Conservation (phyloP, 129 eudicot genomes). For the Gnaphalium uliginosum region DNA sequence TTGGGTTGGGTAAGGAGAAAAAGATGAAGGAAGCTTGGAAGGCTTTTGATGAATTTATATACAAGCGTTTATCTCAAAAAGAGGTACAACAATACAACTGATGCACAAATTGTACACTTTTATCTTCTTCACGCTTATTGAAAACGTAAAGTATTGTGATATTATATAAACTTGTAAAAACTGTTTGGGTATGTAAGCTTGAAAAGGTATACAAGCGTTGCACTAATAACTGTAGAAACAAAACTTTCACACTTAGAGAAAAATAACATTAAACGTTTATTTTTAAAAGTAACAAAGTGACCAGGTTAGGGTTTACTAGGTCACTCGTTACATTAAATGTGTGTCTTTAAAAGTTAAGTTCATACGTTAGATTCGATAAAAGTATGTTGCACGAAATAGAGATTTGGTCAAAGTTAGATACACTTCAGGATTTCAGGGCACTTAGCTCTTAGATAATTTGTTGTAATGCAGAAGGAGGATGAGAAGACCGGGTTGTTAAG, state of each 20-base stretch:
- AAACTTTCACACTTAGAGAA: too few species aligned
- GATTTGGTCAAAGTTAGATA: too few species aligned
- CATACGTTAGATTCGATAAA: too few species aligned
- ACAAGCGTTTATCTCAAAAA: conserved; percentile 3
- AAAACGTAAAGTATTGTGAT: too few species aligned
- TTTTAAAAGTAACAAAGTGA: too few species aligned
- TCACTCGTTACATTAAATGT: too few species aligned
- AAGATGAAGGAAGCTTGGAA: conserved; percentile 21
- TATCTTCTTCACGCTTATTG: background rate
- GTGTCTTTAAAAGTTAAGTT: too few species aligned
- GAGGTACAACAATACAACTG: background rate
- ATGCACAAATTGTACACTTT: background rate
- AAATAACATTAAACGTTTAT: too few species aligned
- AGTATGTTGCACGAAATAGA: too few species aligned
- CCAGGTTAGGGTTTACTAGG: too few species aligned
- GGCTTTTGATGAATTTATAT: conserved; percentile 26
- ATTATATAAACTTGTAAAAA: background rate
- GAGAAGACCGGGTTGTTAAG: background rate
- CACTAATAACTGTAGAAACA: background rate
- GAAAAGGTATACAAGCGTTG: background rate
- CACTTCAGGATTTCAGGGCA: too few species aligned
- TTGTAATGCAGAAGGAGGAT: background rate
- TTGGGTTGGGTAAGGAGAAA: conserved; percentile 27
- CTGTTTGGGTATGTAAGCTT: background rate
- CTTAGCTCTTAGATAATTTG: background rate